Percentiles rank a stretch among this genome's conserved stretches.
Evolutionary conservation across 2,329 filamentous ascomycete species (phyloP).

Genomic region (Cladosporium sp.): DNA sequence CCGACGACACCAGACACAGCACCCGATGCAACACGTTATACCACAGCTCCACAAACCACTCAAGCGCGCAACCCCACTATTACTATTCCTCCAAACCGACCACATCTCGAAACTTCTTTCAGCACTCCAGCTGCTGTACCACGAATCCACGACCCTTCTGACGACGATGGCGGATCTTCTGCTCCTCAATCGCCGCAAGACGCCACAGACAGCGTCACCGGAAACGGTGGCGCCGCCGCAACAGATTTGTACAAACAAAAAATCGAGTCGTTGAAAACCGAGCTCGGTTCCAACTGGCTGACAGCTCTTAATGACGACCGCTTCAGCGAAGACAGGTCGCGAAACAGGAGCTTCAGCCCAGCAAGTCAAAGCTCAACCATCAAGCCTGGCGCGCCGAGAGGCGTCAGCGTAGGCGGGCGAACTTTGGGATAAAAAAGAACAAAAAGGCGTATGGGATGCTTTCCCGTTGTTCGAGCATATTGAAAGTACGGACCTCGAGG

Average conservation of each 20-base stretch:
- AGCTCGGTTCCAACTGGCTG: constrained; percentile 83
- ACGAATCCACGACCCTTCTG: constrained; percentile 25
- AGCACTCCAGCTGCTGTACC: constrained; percentile 24
- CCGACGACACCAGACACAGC: constrained; percentile 19
- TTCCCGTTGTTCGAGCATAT: neutral
- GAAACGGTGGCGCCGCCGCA: neutral
- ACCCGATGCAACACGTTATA: constrained; percentile 16
- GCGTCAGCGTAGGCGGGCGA: constrained; percentile 29
- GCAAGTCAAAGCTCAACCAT: constrained; percentile 22
- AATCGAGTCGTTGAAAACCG: constrained; percentile 78
- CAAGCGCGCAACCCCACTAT: constrained; percentile 14
- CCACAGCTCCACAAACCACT: constrained; percentile 18
- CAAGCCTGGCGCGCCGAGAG: constrained; percentile 20
- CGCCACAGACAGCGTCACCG: constrained; percentile 18
- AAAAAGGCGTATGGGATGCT: neutral
- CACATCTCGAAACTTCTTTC: constrained; percentile 28
- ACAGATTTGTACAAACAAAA: constrained; percentile 67
- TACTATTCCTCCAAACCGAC: constrained; percentile 18
- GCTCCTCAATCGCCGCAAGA: constrained; percentile 23
- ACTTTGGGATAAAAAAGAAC: constrained; percentile 28
- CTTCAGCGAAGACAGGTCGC: constrained; percentile 36
- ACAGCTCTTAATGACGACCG: constrained; percentile 77
- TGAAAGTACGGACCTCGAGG: neutral
- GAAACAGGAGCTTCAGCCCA: constrained; percentile 25
- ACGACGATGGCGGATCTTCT: constrained; percentile 28